Evolutionary conservation across 176 grass and related monocot species (phyloP).

Genomic region (Dendrocalamus sinicus): DNA sequence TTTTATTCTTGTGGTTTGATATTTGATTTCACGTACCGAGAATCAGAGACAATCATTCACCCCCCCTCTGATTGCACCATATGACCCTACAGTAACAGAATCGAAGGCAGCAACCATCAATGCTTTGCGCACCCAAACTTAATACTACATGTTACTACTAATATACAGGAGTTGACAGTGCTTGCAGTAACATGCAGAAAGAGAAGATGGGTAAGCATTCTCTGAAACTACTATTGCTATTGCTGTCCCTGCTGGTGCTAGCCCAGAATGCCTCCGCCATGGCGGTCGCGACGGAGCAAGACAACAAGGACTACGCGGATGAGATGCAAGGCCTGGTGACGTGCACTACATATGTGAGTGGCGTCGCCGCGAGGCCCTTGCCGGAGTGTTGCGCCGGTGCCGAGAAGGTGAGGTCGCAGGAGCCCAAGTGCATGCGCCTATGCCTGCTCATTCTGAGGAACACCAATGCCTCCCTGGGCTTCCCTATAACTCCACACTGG

Average conservation of each 20-base stretch:
- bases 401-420: conserved; percentile 32
- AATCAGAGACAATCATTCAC: no score
- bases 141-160: neutral
- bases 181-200: neutral
- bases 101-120: neutral
- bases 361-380: conserved; percentile 27
- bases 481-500: conserved; percentile 48
- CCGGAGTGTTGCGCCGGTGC: conserved; percentile 45
- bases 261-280: neutral
- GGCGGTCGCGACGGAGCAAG: neutral
- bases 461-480: conserved; percentile 28
- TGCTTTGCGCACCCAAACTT: neutral
- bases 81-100: no score
- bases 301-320: conserved; percentile 40
- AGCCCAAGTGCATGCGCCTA: conserved; percentile 51
- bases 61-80: no score
- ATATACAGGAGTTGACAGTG: neutral
- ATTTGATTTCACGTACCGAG: no score
- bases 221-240: neutral
- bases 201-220: neutral
- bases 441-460: conserved; percentile 50
- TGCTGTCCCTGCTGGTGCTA: neutral
- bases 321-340: conserved; percentile 49
- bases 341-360: conserved; percentile 46
- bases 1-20: no score